Conservation (phyloP, 2,329 filamentous ascomycete species). For the Penicillium sp. region DNA sequence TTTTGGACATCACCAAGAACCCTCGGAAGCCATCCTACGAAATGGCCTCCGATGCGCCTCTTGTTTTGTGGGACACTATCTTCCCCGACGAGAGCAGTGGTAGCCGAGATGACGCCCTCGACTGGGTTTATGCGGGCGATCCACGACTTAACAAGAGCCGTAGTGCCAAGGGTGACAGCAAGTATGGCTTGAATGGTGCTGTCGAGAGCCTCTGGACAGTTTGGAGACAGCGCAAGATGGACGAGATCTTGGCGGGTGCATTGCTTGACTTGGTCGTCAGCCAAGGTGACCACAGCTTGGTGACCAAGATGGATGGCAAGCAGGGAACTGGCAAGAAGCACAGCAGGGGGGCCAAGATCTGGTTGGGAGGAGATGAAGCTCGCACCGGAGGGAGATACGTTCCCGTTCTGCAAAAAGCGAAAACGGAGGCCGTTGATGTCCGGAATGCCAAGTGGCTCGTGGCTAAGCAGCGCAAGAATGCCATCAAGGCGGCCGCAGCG, state of each 20-base stretch:
- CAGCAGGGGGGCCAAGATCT: constrained; percentile 58
- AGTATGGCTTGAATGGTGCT: constrained; percentile 69
- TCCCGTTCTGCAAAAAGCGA: constrained; percentile 61
- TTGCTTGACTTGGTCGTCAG: constrained; percentile 69
- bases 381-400: constrained; percentile 64
- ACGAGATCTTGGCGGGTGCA: constrained; percentile 80
- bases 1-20: constrained; percentile 74
- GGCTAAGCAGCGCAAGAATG: constrained; percentile 54
- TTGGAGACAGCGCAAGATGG: constrained; percentile 86
- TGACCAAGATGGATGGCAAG: constrained; percentile 33
- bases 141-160: constrained; percentile 51
- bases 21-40: constrained; percentile 83
- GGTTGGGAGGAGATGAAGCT: constrained; percentile 63
- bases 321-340: constrained; percentile 34
- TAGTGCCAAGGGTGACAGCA: constrained; percentile 59
- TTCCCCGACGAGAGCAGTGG: constrained; percentile 68
- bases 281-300: constrained; percentile 45
- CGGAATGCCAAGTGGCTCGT: constrained; percentile 66
- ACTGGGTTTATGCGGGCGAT: constrained; percentile 82
- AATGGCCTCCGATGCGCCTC: constrained; percentile 86
- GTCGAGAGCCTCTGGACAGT: constrained; percentile 79
- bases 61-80: constrained; percentile 95
- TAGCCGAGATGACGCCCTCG: constrained; percentile 64
- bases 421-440: constrained; percentile 64
- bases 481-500: constrained; percentile 34